phyloP scores from a whole-genome alignment of 352 stramenopile genomes.

The Phytophthora sansomeana region DNA sequence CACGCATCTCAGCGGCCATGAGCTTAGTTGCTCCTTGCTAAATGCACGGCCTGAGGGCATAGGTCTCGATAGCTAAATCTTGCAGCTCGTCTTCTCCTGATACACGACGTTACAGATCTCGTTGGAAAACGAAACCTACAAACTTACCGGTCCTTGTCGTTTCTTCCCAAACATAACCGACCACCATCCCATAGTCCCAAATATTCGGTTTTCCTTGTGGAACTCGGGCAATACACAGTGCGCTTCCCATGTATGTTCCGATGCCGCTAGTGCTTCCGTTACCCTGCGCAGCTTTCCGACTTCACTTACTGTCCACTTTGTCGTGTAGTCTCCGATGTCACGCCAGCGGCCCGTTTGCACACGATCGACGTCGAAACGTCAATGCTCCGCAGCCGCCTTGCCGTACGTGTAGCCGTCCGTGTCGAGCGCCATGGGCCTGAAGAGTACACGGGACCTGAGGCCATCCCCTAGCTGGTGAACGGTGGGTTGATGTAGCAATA shows the following conservation, averaged over 20 bases:
- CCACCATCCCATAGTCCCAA: conserved; percentile 18
- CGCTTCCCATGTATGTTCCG: conserved; percentile 14
- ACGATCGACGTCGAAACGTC: background rate
- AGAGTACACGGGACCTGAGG: too few species aligned
- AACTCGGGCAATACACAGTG: conserved; percentile 14
- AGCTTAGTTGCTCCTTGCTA: background rate
- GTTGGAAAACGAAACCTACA: conserved; percentile 15
- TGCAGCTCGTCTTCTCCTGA: background rate
- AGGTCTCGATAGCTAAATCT: conserved; percentile 11
- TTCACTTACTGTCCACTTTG: background rate
- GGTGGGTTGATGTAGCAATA: too few species aligned
- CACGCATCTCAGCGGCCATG: conserved; percentile 20
- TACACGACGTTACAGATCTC: background rate
- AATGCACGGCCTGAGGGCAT: conserved; percentile 14
- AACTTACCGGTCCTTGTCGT: background rate
- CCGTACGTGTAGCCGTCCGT: background rate
- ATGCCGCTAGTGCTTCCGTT: conserved; percentile 16
- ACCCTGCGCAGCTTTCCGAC: background rate
- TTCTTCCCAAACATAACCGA: conserved; percentile 7
- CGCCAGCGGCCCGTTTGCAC: conserved; percentile 4
- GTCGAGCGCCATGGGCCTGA: background rate
- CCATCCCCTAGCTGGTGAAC: too few species aligned
- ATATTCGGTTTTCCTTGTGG: conserved; percentile 6
- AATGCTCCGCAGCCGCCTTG: background rate
- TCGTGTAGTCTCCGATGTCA: background rate